phyloP scores from a whole-genome alignment of 371 early-diverging fungal genomes.

The Lichtheimia hyalospora region DNA sequence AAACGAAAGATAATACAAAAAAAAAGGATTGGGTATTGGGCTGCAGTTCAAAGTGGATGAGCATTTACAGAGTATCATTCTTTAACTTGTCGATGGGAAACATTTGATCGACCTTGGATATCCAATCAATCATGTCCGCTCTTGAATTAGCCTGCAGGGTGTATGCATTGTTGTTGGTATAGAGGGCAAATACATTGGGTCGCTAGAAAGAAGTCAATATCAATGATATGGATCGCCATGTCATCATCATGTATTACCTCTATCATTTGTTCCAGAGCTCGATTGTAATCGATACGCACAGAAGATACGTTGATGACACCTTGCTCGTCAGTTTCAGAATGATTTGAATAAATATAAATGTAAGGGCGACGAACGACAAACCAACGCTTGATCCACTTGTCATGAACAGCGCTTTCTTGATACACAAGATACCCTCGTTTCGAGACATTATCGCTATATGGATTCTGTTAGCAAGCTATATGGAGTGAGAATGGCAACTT shows the following conservation, averaged over 20 bases:
- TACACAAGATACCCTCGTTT: slow-evolving; percentile 66
- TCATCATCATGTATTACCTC: slow-evolving; percentile 35
- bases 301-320: slow-evolving; percentile 76
- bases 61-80: slow-evolving; percentile 8
- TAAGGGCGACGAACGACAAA: slow-evolving; percentile 87
- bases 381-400: slow-evolving; percentile 79
- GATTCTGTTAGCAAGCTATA: background rate
- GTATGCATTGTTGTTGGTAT: slow-evolving; percentile 77
- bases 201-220: slow-evolving; percentile 42
- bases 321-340: slow-evolving; percentile 68
- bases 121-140: slow-evolving; percentile 79
- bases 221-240: too few relatives aligned
- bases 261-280: slow-evolving; percentile 66
- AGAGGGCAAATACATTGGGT: slow-evolving; percentile 75
- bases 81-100: slow-evolving; percentile 47
- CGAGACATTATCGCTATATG: slow-evolving; percentile 59
- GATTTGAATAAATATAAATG: slow-evolving; percentile 72
- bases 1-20: too few relatives aligned
- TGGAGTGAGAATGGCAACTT: slow-evolving; percentile 9
- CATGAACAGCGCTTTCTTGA: slow-evolving; percentile 60
- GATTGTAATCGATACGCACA: slow-evolving; percentile 71
- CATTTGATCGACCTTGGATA: slow-evolving; percentile 70
- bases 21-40: too few relatives aligned
- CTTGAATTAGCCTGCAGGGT: slow-evolving; percentile 71
- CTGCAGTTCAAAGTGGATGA: too few relatives aligned